phyloP scores from a whole-genome alignment of 2,329 filamentous ascomycete genomes.

The Claviceps pazoutovae region DNA sequence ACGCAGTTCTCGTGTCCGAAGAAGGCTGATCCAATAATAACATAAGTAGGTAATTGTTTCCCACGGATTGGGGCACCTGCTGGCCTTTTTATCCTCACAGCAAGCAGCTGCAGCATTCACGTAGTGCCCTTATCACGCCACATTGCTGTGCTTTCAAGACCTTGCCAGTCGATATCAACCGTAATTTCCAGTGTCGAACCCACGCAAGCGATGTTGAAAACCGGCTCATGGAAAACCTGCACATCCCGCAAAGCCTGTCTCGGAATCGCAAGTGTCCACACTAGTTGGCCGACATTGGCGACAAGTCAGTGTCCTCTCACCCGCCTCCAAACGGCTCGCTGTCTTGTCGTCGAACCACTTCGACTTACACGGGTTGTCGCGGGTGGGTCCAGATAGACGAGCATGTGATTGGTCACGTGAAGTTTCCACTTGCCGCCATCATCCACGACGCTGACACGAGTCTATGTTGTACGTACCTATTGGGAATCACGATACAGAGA shows the following conservation, averaged over 20 bases:
- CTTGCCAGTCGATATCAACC: conserved; percentile 2
- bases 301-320: conserved; percentile 1
- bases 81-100: background rate
- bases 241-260: background rate
- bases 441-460: too few species aligned
- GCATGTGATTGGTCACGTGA: conserved; percentile 4
- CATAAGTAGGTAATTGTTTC: background rate
- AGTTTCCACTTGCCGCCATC: background rate
- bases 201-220: background rate
- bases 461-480: too few species aligned
- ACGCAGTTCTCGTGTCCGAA: too few species aligned
- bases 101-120: background rate
- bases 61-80: background rate
- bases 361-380: conserved; percentile 6
- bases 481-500: too few species aligned
- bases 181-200: background rate
- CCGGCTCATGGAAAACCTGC: background rate
- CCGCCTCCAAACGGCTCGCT: background rate
- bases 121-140: background rate
- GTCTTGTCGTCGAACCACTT: conserved; percentile 2
- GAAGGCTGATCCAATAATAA: too few species aligned
- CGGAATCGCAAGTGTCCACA: background rate
- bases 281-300: background rate
- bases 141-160: background rate
- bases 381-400: background rate